Evolutionary conservation across 768 basidiomycete species (phyloP).

Genomic region (Tubosaeta sp.): DNA sequence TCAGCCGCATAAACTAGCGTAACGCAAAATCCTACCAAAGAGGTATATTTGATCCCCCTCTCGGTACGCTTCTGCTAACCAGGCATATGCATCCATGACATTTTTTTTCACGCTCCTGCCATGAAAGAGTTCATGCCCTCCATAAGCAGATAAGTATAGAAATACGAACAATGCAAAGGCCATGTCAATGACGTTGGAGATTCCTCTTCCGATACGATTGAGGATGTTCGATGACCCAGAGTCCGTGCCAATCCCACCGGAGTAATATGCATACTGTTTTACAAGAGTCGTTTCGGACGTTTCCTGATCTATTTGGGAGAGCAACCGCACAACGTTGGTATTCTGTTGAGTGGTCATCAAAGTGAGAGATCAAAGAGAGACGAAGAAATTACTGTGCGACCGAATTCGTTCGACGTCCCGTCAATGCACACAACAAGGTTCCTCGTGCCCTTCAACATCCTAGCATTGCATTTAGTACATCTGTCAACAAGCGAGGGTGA

Average conservation of each 20-base stretch:
- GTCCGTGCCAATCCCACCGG: slow-evolving; percentile 37
- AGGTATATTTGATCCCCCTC: slow-evolving; percentile 34
- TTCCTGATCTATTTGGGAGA: slow-evolving; percentile 25
- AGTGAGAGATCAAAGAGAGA: too few relatives aligned
- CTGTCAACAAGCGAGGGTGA: too few relatives aligned
- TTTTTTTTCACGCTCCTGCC: slow-evolving; percentile 35
- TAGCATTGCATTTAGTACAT: slow-evolving; percentile 10
- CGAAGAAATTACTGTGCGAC: slow-evolving; percentile 9
- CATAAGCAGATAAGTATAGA: not conserved
- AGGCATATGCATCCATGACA: slow-evolving; percentile 31
- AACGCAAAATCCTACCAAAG: slow-evolving; percentile 23
- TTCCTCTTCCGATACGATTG: slow-evolving; percentile 1
- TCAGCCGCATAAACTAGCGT: not conserved
- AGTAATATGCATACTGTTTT: slow-evolving; percentile 33
- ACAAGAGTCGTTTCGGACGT: slow-evolving; percentile 10
- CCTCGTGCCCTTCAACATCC: slow-evolving; percentile 6
- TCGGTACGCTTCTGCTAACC: slow-evolving; percentile 29
- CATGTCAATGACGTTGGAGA: slow-evolving; percentile 30
- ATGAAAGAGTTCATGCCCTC: not conserved
- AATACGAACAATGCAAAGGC: slow-evolving; percentile 36
- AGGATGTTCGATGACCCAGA: slow-evolving; percentile 26
- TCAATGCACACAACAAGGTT: slow-evolving; percentile 25
- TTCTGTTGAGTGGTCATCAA: slow-evolving; percentile 20
- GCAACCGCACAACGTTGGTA: slow-evolving; percentile 36
- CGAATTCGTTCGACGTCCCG: slow-evolving; percentile 22